phyloP scores from a whole-genome alignment of 768 basidiomycete species.

The Agaricus subrufescens region DNA sequence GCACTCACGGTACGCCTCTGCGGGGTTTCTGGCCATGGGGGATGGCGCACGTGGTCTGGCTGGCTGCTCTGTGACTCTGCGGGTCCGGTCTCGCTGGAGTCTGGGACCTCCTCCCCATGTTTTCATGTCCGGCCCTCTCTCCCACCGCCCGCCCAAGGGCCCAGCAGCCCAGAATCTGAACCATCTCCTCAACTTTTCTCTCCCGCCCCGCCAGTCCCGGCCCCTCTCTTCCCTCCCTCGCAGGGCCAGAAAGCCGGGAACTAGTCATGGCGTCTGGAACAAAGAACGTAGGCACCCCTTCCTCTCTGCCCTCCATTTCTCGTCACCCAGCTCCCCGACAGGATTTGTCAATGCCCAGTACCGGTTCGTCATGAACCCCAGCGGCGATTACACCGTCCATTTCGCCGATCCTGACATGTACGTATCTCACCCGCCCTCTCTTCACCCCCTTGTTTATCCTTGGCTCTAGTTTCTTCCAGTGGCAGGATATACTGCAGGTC shows the following conservation, averaged over 20 bases:
- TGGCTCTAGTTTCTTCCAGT: conserved; percentile 78
- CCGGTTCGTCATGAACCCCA: conserved; percentile 92
- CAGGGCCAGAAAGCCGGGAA: conserved; percentile 68
- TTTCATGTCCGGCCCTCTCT: conserved; percentile 33
- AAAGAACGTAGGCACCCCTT: conserved; percentile 75
- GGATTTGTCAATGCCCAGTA: conserved; percentile 97
- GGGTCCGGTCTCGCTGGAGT: too few relatives aligned
- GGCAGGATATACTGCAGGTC: conserved; percentile 93
- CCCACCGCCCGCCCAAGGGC: conserved; percentile 61
- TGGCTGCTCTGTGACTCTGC: too few relatives aligned
- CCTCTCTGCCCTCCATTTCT: conserved; percentile 14
- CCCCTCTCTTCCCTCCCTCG: conserved; percentile 56
- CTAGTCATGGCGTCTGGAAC: conserved; percentile 70
- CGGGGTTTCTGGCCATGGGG: conserved; percentile 89
- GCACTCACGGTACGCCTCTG: conserved; percentile 83
- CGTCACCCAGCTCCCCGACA: conserved; percentile 21
- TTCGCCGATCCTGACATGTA: conserved; percentile 98
- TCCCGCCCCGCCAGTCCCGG: conserved; percentile 80
- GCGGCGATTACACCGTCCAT: conserved; percentile 88
- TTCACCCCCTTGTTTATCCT: conserved; percentile 10
- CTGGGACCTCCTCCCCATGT: neutral
- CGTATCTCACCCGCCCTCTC: conserved; percentile 23
- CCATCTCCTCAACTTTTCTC: conserved; percentile 90
- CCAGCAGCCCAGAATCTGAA: conserved; percentile 59
- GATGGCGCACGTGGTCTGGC: conserved; percentile 22